A percentile compares a stretch with the other conserved stretches of the same genome.
phyloP scores from a whole-genome alignment of 495 filamentous ascomycete species.

The Aspergillus coremiiformis region DNA sequence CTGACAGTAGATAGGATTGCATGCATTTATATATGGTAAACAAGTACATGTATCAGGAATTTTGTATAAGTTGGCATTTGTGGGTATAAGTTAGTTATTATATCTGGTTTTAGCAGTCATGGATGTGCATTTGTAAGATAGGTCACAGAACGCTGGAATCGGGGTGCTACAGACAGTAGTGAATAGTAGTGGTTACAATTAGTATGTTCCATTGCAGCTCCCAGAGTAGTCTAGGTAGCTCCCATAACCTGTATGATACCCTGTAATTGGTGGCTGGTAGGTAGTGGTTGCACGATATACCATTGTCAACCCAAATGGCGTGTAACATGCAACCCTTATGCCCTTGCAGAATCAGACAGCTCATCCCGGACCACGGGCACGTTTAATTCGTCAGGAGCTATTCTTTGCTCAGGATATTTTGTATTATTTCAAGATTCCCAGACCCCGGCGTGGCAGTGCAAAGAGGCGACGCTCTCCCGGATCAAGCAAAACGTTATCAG shows the following conservation, averaged over 20 bases:
- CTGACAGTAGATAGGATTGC: no score
- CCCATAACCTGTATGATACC: no score
- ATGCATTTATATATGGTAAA: no score
- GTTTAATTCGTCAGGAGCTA: background rate
- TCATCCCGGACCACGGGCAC: background rate
- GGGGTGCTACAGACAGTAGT: no score
- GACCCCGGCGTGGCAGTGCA: slow-evolving; percentile 21
- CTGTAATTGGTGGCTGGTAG: background rate
- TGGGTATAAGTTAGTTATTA: background rate
- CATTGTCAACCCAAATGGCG: background rate
- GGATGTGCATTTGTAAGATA: no score
- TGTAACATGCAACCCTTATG: background rate
- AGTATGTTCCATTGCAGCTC: no score
- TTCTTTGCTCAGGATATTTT: slow-evolving; percentile 20
- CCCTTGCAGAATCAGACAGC: background rate
- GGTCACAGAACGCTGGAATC: no score
- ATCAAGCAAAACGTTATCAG: slow-evolving; percentile 25
- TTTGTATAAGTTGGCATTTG: background rate
- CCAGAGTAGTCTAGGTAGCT: no score
- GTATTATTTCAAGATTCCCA: slow-evolving; percentile 30
- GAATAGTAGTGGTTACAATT: no score
- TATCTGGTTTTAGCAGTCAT: background rate
- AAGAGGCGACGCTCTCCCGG: slow-evolving; percentile 30
- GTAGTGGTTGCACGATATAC: background rate
- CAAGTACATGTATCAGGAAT: background rate